Evolutionary conservation across 768 basidiomycete genomes (phyloP).

Genomic region (Leccinum sublutescens): DNA sequence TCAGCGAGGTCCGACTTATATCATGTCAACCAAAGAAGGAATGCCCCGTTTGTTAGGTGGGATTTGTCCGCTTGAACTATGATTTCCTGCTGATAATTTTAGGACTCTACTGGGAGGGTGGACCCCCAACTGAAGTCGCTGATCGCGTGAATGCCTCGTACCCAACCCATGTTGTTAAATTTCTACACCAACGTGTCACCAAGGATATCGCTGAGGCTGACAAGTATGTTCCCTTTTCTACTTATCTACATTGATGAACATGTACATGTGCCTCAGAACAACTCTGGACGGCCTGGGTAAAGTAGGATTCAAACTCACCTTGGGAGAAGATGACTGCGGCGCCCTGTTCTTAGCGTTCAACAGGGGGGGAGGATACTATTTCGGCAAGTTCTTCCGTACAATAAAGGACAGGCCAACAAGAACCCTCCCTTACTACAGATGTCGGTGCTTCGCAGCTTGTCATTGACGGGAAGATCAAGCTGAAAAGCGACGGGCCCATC

Average conservation of each 20-base stretch:
- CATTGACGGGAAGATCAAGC: constrained; percentile 47
- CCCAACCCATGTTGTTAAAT: constrained; percentile 33
- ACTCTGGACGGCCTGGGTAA: constrained; percentile 54
- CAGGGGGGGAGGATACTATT: constrained; percentile 63
- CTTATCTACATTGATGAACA: neutral
- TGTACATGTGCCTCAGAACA: constrained; percentile 32
- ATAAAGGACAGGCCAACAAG: neutral
- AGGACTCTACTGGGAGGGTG: constrained; percentile 45
- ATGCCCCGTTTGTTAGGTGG: constrained; percentile 25
- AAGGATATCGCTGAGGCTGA: constrained; percentile 53
- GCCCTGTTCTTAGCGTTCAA: constrained; percentile 46
- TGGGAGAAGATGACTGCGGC: constrained; percentile 52
- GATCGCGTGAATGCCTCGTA: constrained; percentile 53
- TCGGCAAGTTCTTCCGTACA: constrained; percentile 39
- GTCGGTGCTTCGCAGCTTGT: constrained; percentile 43
- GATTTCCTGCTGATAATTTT: neutral
- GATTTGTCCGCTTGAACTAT: constrained; percentile 13
- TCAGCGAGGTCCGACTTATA: constrained; percentile 54
- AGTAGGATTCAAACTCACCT: constrained; percentile 55
- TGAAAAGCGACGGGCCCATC: constrained; percentile 29
- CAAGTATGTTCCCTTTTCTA: constrained; percentile 37
- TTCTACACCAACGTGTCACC: constrained; percentile 37
- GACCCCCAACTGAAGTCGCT: constrained; percentile 48
- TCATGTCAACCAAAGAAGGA: constrained; percentile 48
- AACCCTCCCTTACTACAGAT: constrained; percentile 24